Evolutionary conservation across 164 flowering plant genomes (phyloP), one percentile per base, ranked within the genome.

Genomic region (Berberis thunbergii): DNA sequence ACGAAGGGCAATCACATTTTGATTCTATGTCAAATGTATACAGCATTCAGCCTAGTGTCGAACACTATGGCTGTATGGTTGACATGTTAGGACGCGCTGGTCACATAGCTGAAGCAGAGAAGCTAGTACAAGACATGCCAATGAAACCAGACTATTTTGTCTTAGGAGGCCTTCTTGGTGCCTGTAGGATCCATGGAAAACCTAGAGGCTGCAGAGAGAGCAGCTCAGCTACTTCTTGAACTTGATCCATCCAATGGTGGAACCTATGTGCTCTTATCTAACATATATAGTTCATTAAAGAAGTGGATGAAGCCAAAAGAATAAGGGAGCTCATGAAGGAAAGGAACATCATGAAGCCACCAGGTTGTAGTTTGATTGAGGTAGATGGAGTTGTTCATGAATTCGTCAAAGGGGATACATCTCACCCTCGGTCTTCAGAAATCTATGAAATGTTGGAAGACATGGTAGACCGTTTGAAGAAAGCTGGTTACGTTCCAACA

Each of bases 1-100:
- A 71, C 6, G 77, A 77, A 70, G 80, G 80, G 38, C 53, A 62
- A 61, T 48, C 60, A 6, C 61, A 75, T 54, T 79, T 75, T 49
- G 54, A 73, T 43, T 64, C 74, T 10, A 75, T 77, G 77, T 61
- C 65, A 40, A 44, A 57, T 26, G 53, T 48, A 7, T 73, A 70
- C 54, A 67, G 72, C n/a, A 71, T 79, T 54, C 52, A 61, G 56
- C 81, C 83, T 57, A 72, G 64, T 60, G 54, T 75, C 1, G 79
- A 77, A 57, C 83, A 79, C 45, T 80, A 73, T 59, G 79, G 79
- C 11, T 71, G 79, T 66, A 68, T 75, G 75, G 74, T 77, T n/a
- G 77, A 80, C 55, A 57, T 77, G 64, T 70, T 77, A 45, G 76
- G 81, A 13, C 62, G 75, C 41, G 76, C 72, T 4, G 81, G 79